These are phyloP conservation scores for Amauroascus niger DNA, from an alignment of 2,329 filamentous ascomycete species.

Conservation along the genomic window DNA sequence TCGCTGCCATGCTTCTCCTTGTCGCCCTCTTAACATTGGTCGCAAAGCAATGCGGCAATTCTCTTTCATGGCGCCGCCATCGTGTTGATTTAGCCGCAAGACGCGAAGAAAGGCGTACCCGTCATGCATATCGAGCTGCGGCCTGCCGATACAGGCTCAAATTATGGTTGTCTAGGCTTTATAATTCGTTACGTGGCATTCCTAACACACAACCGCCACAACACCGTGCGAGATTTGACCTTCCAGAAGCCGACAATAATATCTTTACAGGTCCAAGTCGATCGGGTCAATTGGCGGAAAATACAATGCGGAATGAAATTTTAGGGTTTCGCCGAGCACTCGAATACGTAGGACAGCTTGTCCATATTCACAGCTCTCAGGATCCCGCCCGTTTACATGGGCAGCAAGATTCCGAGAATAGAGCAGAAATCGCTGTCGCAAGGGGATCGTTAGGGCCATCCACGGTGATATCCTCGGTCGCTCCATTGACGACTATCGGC, in stretches of 20 bases:
- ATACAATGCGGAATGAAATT: slow-evolving; percentile 42
- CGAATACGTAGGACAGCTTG: slow-evolving; percentile 43
- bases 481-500: slow-evolving; percentile 22
- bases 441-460: slow-evolving; percentile 13
- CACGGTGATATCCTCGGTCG: slow-evolving; percentile 19
- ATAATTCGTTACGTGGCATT: slow-evolving; percentile 36
- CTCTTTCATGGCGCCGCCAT: slow-evolving; percentile 37
- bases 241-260: neutral
- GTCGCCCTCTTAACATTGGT: slow-evolving; percentile 29
- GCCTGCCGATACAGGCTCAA: slow-evolving; percentile 44
- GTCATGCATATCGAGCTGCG: slow-evolving; percentile 44
- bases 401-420: slow-evolving; percentile 6
- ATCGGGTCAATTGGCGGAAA: slow-evolving; percentile 40
- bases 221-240: neutral
- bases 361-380: slow-evolving; percentile 18
- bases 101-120: slow-evolving; percentile 46
- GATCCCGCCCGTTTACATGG: neutral
- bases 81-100: slow-evolving; percentile 45
- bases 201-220: neutral
- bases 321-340: slow-evolving; percentile 44
- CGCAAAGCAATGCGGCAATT: slow-evolving; percentile 37
- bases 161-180: slow-evolving; percentile 44
- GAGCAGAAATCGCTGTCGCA: slow-evolving; percentile 13
- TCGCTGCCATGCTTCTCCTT: slow-evolving; percentile 38
- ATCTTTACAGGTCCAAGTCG: slow-evolving; percentile 25